Evolutionary conservation across 2,329 filamentous ascomycete genomes (phyloP), one percentile per base, ranked within the genome.

Genomic region (Alternaria consortialis): DNA sequence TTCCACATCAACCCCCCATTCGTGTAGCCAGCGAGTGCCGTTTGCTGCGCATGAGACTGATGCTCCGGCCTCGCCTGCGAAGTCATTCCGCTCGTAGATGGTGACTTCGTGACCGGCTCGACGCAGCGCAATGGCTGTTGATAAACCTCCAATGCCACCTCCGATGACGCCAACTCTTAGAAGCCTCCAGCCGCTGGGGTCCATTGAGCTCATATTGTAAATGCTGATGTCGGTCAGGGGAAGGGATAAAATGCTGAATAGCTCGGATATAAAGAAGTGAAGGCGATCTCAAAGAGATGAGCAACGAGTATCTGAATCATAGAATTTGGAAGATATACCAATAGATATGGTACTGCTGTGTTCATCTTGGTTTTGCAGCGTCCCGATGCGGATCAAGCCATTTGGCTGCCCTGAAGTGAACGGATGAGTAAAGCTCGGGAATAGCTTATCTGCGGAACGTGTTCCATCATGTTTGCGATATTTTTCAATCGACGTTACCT

Each of bases 11-110:
- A 91, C 87, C 0, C 80, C 81, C 89, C 89, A 91, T 73, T 90
- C 87, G 62, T 90, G 85, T 7, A 91, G 79, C 88, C 88, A 91
- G 47, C 87, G 83, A 1, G 88, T 89, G 7, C 89, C 89, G 68
- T 91, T 91, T 9, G 89, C 88, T 1, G 89, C 89, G 68, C 88
- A 91, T 4, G 71, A 74, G 2, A 76, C 65, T 5, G 74, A 75
- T 36, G 74, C 74, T 12, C 89, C 89, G 0, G 90, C 88, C 72
- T 91, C 89, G 13, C 88, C 88, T 0, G 84, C 88, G 66, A 87
- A 91, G 73, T 91, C 87, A 34, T 84, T 82, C 37, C 85, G 85
- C 72, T 90, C 89, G 70, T 91, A 91, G 63, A 91, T 84, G 20
- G 86, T 89, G 2, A 87, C 84, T 5, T 78, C 74, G 71, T 87